These are phyloP conservation scores for Monosporascus sp. DNA, from an alignment of 2,329 filamentous ascomycete genomes.

Conservation along the genomic window DNA sequence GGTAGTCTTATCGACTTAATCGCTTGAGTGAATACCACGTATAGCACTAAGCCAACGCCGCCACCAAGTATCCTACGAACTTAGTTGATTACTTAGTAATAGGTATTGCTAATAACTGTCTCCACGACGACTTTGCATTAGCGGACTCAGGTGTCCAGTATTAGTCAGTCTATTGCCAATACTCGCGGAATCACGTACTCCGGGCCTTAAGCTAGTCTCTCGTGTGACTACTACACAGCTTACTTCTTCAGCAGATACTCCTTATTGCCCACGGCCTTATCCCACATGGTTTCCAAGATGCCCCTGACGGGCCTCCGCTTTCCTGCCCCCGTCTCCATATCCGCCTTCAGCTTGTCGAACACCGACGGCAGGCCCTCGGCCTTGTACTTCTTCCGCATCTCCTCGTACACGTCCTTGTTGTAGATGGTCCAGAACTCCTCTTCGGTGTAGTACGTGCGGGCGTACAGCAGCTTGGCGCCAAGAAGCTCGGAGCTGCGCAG, in stretches of 20 bases:
- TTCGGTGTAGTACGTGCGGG: slow-evolving; percentile 48
- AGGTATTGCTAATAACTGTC: too few species aligned
- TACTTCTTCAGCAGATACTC: slow-evolving; percentile 18
- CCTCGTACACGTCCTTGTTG: slow-evolving; percentile 41
- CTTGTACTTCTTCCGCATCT: slow-evolving; percentile 41
- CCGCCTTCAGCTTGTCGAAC: slow-evolving; percentile 46
- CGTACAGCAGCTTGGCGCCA: slow-evolving; percentile 52
- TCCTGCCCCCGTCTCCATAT: slow-evolving; percentile 16
- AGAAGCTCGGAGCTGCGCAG: slow-evolving; percentile 40
- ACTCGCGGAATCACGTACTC: too few species aligned
- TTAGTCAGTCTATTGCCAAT: too few species aligned
- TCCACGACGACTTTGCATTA: too few species aligned
- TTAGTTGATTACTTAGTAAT: too few species aligned
- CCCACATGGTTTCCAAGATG: slow-evolving; percentile 24
- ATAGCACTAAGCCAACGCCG: too few species aligned
- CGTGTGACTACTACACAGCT: not conserved
- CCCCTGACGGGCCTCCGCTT: slow-evolving; percentile 20
- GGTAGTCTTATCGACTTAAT: too few species aligned
- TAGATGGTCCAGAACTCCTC: slow-evolving; percentile 50
- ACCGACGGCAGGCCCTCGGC: slow-evolving; percentile 42
- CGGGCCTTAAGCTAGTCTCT: too few species aligned
- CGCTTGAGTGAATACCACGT: too few species aligned
- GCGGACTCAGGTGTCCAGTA: too few species aligned
- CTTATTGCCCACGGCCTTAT: slow-evolving; percentile 23
- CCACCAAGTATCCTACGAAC: too few species aligned